phyloP scores from a whole-genome alignment of 148 eudicot genomes.

The Persicaria maculosa region DNA sequence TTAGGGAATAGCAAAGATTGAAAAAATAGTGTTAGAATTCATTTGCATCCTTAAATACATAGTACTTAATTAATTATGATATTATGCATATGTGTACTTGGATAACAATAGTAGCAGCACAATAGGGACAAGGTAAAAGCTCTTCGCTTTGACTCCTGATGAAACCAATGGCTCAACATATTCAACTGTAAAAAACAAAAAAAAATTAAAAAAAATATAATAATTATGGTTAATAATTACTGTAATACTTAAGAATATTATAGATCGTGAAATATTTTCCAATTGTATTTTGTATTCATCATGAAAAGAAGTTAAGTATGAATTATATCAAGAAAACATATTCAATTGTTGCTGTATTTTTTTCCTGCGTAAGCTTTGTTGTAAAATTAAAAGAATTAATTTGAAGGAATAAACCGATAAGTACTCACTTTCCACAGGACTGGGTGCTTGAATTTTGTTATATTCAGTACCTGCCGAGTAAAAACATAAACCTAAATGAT shows the following conservation, averaged over 20 bases:
- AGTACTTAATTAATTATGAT: background rate
- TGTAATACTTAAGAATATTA: background rate
- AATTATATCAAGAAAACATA: too few relatives aligned
- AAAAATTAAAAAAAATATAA: too few relatives aligned
- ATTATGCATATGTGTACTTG: background rate
- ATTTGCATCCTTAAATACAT: background rate
- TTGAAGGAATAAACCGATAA: background rate
- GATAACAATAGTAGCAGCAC: background rate
- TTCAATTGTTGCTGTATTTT: too few relatives aligned
- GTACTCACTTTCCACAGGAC: background rate
- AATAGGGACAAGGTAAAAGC: background rate
- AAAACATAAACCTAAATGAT: background rate
- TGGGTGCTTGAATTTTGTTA: conserved; percentile 3
- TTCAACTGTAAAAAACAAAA: background rate
- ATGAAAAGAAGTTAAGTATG: too few relatives aligned
- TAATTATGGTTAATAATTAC: background rate
- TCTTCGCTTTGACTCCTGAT: background rate
- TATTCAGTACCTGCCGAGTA: background rate
- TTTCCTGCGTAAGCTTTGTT: background rate
- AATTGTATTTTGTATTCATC: too few relatives aligned
- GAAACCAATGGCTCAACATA: conserved; percentile 8
- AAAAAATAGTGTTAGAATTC: background rate
- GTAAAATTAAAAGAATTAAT: background rate
- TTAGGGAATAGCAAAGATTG: background rate
- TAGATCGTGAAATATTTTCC: too few relatives aligned